phyloP scores from a whole-genome alignment of 768 basidiomycete genomes.

The Psilocybe tampanensis region DNA sequence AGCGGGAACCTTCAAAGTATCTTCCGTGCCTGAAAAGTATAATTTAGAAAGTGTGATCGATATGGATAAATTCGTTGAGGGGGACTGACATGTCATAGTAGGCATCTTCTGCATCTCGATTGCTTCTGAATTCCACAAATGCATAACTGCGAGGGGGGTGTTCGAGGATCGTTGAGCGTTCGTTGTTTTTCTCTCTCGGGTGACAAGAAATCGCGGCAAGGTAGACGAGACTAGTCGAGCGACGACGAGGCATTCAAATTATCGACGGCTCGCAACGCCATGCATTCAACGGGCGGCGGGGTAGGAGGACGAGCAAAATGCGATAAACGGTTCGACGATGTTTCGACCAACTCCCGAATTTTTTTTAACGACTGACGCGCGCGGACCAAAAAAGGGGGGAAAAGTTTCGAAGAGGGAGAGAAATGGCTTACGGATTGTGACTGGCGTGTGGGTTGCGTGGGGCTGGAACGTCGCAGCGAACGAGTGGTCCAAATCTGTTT shows the following conservation, averaged over 20 bases:
- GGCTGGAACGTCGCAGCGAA: conserved; percentile 90
- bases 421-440: conserved; percentile 78
- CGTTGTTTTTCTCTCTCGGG: conserved; percentile 25
- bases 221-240: conserved; percentile 8
- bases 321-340: background rate
- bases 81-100: conserved; percentile 39
- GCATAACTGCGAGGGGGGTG: conserved; percentile 38
- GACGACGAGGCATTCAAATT: conserved; percentile 12
- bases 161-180: conserved; percentile 35
- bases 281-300: background rate
- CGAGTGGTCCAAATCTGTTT: conserved; percentile 75
- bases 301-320: background rate
- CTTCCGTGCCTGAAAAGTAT: conserved; percentile 33
- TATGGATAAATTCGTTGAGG: too few species aligned
- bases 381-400: conserved; percentile 15
- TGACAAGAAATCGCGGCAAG: conserved; percentile 17
- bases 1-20: conserved; percentile 38
- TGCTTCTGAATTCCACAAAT: conserved; percentile 40
- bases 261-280: conserved; percentile 11
- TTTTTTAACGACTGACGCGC: conserved; percentile 8
- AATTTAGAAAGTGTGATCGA: background rate
- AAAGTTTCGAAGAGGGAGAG: conserved; percentile 12
- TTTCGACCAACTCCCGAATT: conserved; percentile 1
- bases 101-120: conserved; percentile 39
- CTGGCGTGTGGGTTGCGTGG: conserved; percentile 76